phyloP scores from a whole-genome alignment of 345 rosid genomes.

The Conringia planisiliqua region DNA sequence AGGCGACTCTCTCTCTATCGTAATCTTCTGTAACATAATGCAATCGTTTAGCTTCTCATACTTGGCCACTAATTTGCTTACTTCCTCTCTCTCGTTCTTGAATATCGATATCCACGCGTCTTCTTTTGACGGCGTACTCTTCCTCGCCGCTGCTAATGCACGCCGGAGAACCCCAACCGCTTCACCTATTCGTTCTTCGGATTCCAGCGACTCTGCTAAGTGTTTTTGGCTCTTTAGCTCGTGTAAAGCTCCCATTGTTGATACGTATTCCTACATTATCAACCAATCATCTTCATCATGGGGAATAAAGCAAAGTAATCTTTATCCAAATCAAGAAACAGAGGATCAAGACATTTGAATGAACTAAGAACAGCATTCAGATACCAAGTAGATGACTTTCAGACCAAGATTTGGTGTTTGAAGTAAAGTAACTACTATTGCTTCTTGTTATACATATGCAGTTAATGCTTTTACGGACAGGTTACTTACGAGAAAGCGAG shows the following conservation, averaged over 20 bases:
- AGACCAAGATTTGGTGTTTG: neutral
- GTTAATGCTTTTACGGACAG: neutral
- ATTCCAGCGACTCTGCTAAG: constrained; percentile 46
- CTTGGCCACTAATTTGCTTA: constrained; percentile 41
- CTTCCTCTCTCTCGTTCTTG: constrained; percentile 44
- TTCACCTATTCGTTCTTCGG: constrained; percentile 42
- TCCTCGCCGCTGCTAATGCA: constrained; percentile 39
- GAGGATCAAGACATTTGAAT: neutral
- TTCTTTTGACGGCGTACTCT: constrained; percentile 46
- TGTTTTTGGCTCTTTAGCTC: constrained; percentile 58
- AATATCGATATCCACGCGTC: constrained; percentile 49
- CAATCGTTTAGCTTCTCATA: constrained; percentile 57
- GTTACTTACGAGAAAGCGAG: constrained; percentile 47
- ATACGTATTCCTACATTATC: constrained; percentile 51
- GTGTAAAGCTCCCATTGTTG: constrained; percentile 53
- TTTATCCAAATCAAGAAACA: neutral
- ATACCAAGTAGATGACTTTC: neutral
- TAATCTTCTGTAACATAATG: constrained; percentile 54
- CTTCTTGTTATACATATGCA: neutral
- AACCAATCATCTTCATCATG: neutral
- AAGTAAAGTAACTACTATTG: neutral
- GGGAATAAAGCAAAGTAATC: neutral
- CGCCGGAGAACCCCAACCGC: constrained; percentile 57
- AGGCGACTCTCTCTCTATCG: constrained; percentile 47
- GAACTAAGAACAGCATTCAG: neutral